These are phyloP conservation scores for Phytophthora ohioensis DNA, from an alignment of 352 stramenopile species.

Conservation along the genomic window DNA sequence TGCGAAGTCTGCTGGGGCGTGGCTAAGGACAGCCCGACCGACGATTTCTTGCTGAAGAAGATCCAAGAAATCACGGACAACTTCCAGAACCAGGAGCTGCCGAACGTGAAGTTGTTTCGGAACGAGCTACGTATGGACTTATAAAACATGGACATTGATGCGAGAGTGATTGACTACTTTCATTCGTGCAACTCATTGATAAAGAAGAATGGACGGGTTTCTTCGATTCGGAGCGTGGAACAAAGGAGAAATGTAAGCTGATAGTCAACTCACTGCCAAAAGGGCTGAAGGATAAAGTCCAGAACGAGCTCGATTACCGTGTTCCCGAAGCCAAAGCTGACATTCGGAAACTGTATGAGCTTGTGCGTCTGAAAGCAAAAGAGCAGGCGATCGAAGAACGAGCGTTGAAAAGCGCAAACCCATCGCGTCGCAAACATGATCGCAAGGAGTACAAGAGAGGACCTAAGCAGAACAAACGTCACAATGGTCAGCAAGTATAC, in stretches of 20 bases:
- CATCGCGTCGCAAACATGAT: not conserved
- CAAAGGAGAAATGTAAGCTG: not conserved
- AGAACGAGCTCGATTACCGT: not conserved
- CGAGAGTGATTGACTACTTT: conserved; percentile 6
- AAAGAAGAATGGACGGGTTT: not conserved
- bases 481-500: not conserved
- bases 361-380: conserved; percentile 6
- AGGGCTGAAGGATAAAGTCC: not conserved
- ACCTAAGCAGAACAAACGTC: not conserved
- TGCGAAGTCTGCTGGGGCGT: conserved; percentile 25
- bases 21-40: conserved; percentile 5
- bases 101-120: conserved; percentile 9
- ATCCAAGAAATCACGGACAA: conserved; percentile 11
- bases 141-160: conserved; percentile 6
- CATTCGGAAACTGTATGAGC: conserved; percentile 13
- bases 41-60: conserved; percentile 16
- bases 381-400: conserved; percentile 15
- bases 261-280: not conserved
- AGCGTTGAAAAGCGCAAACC: not conserved
- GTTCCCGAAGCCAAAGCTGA: conserved; percentile 1
- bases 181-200: not conserved
- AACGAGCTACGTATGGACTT: conserved; percentile 9
- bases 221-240: not conserved
- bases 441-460: not conserved
- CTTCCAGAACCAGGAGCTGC: conserved; percentile 25